Conservation (phyloP, 352 stramenopile genomes). For the Globisporangium apiculatum region DNA sequence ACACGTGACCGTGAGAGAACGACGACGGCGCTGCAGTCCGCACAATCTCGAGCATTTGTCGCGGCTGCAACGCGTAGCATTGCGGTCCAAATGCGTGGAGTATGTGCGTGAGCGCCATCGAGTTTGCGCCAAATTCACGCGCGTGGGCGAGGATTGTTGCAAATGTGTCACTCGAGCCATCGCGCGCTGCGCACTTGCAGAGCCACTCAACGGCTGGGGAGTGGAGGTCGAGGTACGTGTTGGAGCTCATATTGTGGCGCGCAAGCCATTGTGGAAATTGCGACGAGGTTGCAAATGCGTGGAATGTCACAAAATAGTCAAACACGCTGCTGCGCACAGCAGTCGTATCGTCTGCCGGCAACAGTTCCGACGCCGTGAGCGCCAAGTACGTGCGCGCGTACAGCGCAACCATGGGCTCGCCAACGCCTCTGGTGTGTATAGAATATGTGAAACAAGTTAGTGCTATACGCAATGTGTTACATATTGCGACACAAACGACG, state of each 20-base stretch:
- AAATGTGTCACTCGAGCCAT: constrained; percentile 34
- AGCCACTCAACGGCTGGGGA: constrained; percentile 87
- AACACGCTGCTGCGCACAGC: constrained; percentile 74
- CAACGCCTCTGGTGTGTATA: constrained; percentile 58
- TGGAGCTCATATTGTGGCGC: constrained; percentile 41
- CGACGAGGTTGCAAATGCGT: constrained; percentile 44
- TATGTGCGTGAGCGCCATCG: constrained; percentile 88
- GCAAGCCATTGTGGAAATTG: constrained; percentile 48
- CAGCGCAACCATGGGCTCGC: constrained; percentile 81
- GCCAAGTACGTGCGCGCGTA: constrained; percentile 85
- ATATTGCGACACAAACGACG: constrained; percentile 1
- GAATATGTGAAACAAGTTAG: constrained; percentile 7
- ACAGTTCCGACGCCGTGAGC: constrained; percentile 53
- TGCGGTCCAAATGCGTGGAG: constrained; percentile 61
- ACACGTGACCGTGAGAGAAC: constrained; percentile 58
- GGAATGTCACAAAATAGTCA: constrained; percentile 87
- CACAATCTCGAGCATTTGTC: constrained; percentile 65
- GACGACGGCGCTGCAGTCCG: constrained; percentile 43
- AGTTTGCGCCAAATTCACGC: constrained; percentile 72
- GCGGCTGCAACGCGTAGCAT: constrained; percentile 49
- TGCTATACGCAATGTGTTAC: too few species aligned
- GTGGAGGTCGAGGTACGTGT: constrained; percentile 71
- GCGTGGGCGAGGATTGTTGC: constrained; percentile 74
- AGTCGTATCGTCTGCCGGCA: constrained; percentile 28
- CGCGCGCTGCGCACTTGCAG: constrained; percentile 54